Base-by-base conservation (phyloP, 129 eudicot genomes). In the Artemisia argyi region DNA sequence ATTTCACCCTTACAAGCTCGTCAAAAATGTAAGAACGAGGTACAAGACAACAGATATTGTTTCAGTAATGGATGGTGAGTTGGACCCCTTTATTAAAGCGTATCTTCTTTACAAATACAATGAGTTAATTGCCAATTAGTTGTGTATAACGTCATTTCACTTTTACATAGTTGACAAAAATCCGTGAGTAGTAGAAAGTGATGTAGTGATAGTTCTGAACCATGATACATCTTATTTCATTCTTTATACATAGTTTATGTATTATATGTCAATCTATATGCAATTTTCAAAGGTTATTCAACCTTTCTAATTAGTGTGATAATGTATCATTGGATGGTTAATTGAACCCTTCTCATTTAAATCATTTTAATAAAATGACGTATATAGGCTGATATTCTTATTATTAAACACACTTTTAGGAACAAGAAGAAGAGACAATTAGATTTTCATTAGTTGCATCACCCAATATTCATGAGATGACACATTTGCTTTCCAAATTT, bases 41-140 rank as follows among this genome's bases (percentile, higher is more conserved):
- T 57, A 81, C 14, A 96, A 95, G 70, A 90, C 97, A 3, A 81
- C 97, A 0, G 90, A 95, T 50, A 84, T 95, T 16, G 76, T 84
- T 54, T 83, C 97, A 42, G 97, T 95, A 46, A 95, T 95, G 99
- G 99, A 95, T 81, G 97, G 99, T 4, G 99, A 95, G 54, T 74
- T 95, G 17, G 99, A 95, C 61, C 94, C 97, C 16, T 95, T 95
- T 77, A 86, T 95, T 65, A 95, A 84, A 82, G 80, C 99, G 7
- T 95, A 95, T 70, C 92, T 95, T 30, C 80, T 88, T 39, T 73
- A 81, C 84, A 95, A 90, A 72, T 90, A 88, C 77, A 85, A 78
- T 58, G 63, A 70, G 39, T 81, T 89, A 8, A 82, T 82, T 71
- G 61, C 77, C 15, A 80, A 54, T 53, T 81, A 72, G 60, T 47